A percentile compares a stretch with the other conserved stretches of the same genome.
phyloP scores from a whole-genome alignment of 176 grass and related monocot species.

The Aegilops longissima region DNA sequence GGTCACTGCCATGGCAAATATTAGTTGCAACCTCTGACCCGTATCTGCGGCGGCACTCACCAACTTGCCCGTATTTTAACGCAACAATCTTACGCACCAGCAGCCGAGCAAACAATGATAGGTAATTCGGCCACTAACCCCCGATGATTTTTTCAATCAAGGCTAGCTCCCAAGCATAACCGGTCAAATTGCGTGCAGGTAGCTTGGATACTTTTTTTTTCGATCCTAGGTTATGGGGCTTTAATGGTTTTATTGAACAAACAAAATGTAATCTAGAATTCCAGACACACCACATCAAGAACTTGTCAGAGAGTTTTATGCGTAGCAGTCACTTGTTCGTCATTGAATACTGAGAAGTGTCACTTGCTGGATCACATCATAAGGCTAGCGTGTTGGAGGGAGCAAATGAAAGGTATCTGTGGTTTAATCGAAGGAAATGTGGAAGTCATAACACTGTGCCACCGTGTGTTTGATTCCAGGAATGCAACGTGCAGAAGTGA shows the following conservation, averaged over 20 bases:
- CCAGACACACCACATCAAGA: neutral
- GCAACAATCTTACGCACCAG: neutral
- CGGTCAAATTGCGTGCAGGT: neutral
- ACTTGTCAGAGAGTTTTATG: neutral
- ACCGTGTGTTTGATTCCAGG: too few relatives aligned
- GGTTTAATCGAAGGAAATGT: neutral
- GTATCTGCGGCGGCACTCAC: conserved; percentile 8
- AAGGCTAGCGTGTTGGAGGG: neutral
- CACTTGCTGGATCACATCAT: too few relatives aligned
- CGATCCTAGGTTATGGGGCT: neutral
- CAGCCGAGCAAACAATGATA: neutral
- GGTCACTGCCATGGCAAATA: conserved; percentile 22
- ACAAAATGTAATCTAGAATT: neutral
- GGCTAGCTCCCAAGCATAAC: neutral
- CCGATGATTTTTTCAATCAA: neutral
- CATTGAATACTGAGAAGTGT: too few relatives aligned
- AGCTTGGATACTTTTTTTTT: neutral
- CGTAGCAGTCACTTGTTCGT: conserved; percentile 7
- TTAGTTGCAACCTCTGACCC: conserved; percentile 37
- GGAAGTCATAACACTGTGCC: too few relatives aligned
- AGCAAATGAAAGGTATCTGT: neutral
- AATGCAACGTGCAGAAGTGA: too few relatives aligned
- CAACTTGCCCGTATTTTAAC: conserved; percentile 26
- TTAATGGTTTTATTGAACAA: neutral
- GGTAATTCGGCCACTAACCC: neutral